phyloP scores from a whole-genome alignment of 768 basidiomycete species.

The Suillus sp. region DNA sequence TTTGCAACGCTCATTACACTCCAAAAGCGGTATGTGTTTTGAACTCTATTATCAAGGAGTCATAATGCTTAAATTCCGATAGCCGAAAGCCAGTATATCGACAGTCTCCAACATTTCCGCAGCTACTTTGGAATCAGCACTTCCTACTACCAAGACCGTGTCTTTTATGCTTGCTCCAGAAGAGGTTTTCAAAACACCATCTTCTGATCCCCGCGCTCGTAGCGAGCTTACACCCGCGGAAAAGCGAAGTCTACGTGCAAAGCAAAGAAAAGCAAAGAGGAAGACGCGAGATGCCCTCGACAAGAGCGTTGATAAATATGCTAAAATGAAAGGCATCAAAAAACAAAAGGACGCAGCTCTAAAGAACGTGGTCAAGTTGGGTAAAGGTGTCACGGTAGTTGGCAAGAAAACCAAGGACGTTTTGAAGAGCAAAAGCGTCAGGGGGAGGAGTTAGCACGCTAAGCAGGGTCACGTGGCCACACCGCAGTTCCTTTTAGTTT shows the following conservation, averaged over 20 bases:
- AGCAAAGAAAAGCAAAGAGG: slow-evolving; percentile 70
- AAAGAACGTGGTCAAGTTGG: slow-evolving; percentile 79
- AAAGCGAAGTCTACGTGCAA: slow-evolving; percentile 71
- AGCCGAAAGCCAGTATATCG: slow-evolving; percentile 90
- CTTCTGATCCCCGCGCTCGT: slow-evolving; percentile 58
- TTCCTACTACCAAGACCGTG: slow-evolving; percentile 78
- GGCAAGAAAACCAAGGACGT: slow-evolving; percentile 59
- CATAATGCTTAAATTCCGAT: slow-evolving; percentile 7
- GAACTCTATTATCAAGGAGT: slow-evolving; percentile 1
- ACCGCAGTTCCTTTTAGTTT: background rate
- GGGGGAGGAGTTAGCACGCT: slow-evolving; percentile 32
- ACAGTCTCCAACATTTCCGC: slow-evolving; percentile 83
- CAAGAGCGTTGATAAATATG: slow-evolving; percentile 64
- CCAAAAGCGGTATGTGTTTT: slow-evolving; percentile 77
- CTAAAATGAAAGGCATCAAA: slow-evolving; percentile 60
- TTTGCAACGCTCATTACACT: slow-evolving; percentile 93
- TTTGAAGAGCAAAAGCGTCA: slow-evolving; percentile 35
- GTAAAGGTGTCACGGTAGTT: slow-evolving; percentile 85
- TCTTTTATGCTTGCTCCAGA: slow-evolving; percentile 90
- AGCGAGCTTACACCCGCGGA: slow-evolving; percentile 85
- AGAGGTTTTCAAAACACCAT: slow-evolving; percentile 73
- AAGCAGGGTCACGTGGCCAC: background rate
- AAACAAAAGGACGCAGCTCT: slow-evolving; percentile 85
- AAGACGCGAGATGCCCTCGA: slow-evolving; percentile 67
- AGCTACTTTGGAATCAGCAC: slow-evolving; percentile 83